Evolutionary conservation across 176 grass and related monocot genomes (phyloP), one percentile per base, ranked within the genome.

Genomic region (Oryza glumipatula): DNA sequence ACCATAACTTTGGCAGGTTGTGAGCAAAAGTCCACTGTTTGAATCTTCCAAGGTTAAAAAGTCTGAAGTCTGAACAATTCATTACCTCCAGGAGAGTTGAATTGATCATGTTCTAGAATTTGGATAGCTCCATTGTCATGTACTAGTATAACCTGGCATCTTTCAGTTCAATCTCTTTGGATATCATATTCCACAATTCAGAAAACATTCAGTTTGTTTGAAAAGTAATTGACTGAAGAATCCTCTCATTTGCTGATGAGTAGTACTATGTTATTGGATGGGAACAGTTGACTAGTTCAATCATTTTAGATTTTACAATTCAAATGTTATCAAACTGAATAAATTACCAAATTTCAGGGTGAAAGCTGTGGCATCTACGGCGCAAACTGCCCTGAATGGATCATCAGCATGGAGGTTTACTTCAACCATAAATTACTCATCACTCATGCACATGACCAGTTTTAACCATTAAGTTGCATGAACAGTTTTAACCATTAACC

Each of bases 351-450:
- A 47, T 84, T 74, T n/a, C 89, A 98, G 96, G 91, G 85, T 16
- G 89, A 83, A 67, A 51, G 76, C 0, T 93, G 87, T 65, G 96
- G 96, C 35, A 98, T 98, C 17, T 98, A 92, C 11, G 91, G 96
- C 73, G 88, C 80, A 17, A 98, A 98, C 47, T 94, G 87, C 79
- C 77, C 96, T 21, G 91, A 98, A 88, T 98, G 96, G 96, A 81
- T 98, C 66, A 90, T 94, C 33, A 90, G 85, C 82, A 95, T 98
- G 96, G 85, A 98, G 96, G 95, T 94, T 87, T 6, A 7, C 0
- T n/a, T 58, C 21, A 21, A 58, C 52, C 17, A 56, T 21, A 2
- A 56, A 56, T 56, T 38, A 38, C 6, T 38, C 36, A 38, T 5
- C 19, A 6, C 17, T 5, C 4, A 54, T 7, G 11, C 0, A 13